A percentile compares a stretch with the other conserved stretches of the same genome.
Conservation (phyloP, 225 moss, liverwort and hornwort species). For the Pseudoscleropodium purum region DNA sequence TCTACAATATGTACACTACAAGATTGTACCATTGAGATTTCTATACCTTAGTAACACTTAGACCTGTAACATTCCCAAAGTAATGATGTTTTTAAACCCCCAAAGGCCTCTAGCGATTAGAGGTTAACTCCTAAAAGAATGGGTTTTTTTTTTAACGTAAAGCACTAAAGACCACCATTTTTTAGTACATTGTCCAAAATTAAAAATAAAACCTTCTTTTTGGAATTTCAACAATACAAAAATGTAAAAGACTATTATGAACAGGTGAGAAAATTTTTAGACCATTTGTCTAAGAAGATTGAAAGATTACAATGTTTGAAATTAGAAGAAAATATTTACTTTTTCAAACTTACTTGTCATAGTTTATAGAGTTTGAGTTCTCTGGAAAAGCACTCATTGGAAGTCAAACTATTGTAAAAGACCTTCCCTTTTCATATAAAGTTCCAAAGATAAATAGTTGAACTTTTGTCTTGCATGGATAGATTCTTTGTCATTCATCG, state of each 20-base stretch:
- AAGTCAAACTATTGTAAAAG: not conserved
- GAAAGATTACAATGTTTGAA: not conserved
- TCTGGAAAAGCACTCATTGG: not conserved
- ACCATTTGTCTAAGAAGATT: rapidly evolving
- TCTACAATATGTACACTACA: no score
- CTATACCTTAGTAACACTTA: no score
- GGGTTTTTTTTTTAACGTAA: not conserved
- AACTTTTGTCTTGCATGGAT: not conserved
- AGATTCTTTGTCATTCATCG: not conserved
- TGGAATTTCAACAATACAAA: not conserved
- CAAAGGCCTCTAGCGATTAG: no score
- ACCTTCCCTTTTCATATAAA: not conserved
- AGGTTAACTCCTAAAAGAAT: rapidly evolving
- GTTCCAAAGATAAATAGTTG: not conserved
- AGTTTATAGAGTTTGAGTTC: not conserved
- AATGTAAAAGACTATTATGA: not conserved
- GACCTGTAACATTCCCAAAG: no score
- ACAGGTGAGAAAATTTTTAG: rapidly evolving
- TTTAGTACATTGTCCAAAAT: not conserved
- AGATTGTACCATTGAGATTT: no score
- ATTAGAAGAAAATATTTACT: not conserved
- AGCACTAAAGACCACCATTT: not conserved
- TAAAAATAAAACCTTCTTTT: no score
- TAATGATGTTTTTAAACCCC: no score
- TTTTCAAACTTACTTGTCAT: rapidly evolving